phyloP scores from a whole-genome alignment of 495 filamentous ascomycete genomes.

The Sordaria brevicollis region DNA sequence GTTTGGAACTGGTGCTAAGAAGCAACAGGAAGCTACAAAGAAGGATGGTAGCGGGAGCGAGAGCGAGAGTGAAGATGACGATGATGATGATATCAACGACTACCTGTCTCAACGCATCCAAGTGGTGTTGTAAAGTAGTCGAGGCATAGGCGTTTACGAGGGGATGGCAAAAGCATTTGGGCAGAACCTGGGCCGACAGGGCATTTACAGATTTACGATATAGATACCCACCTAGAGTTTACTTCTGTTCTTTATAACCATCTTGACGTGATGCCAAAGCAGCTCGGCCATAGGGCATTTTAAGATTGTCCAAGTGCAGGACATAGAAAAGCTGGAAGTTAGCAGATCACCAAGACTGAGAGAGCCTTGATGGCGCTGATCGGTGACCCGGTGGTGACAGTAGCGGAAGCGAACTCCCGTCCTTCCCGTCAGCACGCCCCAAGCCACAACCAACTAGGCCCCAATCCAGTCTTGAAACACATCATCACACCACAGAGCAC shows the following conservation, averaged over 20 bases:
- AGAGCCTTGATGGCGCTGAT: not conserved
- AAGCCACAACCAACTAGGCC: not conserved
- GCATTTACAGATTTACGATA: not conserved
- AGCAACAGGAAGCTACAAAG: not conserved
- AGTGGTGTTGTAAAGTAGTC: not conserved
- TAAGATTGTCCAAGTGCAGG: not conserved
- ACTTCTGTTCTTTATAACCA: not conserved
- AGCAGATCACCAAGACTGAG: not conserved
- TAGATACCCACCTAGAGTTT: not conserved
- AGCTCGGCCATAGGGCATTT: not conserved
- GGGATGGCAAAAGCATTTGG: no score
- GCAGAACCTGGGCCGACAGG: not conserved
- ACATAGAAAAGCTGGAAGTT: not conserved
- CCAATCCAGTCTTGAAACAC: not conserved
- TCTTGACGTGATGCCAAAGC: not conserved
- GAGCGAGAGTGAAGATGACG: slow-evolving; percentile 1
- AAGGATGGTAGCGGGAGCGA: not conserved
- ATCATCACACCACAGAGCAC: not conserved
- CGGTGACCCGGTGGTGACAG: not conserved
- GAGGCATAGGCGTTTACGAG: not conserved
- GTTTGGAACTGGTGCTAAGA: slow-evolving; percentile 12
- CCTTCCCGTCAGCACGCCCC: not conserved
- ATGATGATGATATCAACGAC: slow-evolving; percentile 9
- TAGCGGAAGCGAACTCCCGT: not conserved
- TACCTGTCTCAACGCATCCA: not conserved